Base-by-base conservation (phyloP, 306 rosid genomes). In the Prunus fruticosa region DNA sequence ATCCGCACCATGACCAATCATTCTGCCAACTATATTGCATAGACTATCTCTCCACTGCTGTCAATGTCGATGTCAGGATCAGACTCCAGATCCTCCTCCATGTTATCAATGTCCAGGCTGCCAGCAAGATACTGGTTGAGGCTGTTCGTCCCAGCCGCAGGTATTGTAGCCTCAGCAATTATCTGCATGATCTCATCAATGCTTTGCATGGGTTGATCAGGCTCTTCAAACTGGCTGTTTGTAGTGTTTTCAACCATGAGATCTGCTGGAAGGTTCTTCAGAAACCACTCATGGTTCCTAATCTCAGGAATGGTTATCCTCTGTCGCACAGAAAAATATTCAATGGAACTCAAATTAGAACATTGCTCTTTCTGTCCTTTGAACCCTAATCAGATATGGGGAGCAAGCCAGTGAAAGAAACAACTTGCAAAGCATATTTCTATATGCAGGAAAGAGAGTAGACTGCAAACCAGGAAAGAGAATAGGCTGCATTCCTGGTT, bases 11-110 rank as follows among this genome's bases (percentile, higher is more conserved):
- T 46, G n/a, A 41, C 28, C 77, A 45, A 3, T 8, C 69, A 67
- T n/a, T 2, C 23, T 53, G 41, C n/a, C 52, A 2, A 30, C 87
- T 86, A 92, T 90, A 95, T 77, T 60, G 98, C 98, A 80, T 90
- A 95, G 1, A 95, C 95, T 64, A 89, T 85, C 75, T 94, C 97
- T 70, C 98, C 97, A 18, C 96, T 95, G 86, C 97, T 95, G 83
- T 95, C 97, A 11, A 88, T 74, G 76, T 95, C 97, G 46, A 95
- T 90, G 65, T 95, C 97, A 3, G 96, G 91, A 77, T 92, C 98
- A 1, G 86, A 67, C 67, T 94, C 98, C 5, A 81, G 78, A 79
- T 94, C 97, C 82, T 92, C 97, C 6, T 90, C 98, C 98, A 90
- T 92, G 85, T 95, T 97, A 5, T 92, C 98, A 2, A 94, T 87